A percentile compares a stretch with the other conserved stretches of the same genome.
Evolutionary conservation across 768 basidiomycete genomes (phyloP).

Genomic region (Psilocybe sp.): DNA sequence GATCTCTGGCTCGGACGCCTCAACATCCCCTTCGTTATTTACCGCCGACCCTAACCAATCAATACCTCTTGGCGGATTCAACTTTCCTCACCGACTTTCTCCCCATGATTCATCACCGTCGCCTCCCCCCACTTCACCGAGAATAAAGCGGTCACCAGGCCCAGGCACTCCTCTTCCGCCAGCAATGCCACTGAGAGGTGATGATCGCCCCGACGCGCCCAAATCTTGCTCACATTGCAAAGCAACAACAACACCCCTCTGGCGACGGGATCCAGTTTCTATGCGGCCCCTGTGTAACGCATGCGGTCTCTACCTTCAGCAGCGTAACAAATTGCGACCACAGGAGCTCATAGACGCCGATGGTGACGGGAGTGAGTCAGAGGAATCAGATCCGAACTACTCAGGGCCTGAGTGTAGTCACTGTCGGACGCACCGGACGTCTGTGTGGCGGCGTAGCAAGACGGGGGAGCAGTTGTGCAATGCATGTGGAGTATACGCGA

Average conservation of each 20-base stretch:
- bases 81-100: slow-evolving; percentile 30
- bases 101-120: slow-evolving; percentile 31
- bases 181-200: slow-evolving; percentile 24
- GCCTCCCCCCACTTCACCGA: slow-evolving; percentile 16
- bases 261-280: slow-evolving; percentile 44
- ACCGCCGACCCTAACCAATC: slow-evolving; percentile 17
- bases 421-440: slow-evolving; percentile 46
- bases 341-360: slow-evolving; percentile 50
- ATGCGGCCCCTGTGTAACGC: slow-evolving; percentile 46
- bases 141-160: slow-evolving; percentile 12
- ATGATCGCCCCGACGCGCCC: slow-evolving; percentile 25
- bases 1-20: slow-evolving; percentile 21
- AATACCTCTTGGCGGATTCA: slow-evolving; percentile 21
- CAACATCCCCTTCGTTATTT: slow-evolving; percentile 23
- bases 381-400: slow-evolving; percentile 37
- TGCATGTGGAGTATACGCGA: slow-evolving; percentile 47
- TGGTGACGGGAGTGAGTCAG: slow-evolving; percentile 36
- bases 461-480: slow-evolving; percentile 48
- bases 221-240: slow-evolving; percentile 47
- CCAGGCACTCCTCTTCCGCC: slow-evolving; percentile 16
- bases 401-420: slow-evolving; percentile 47
- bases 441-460: slow-evolving; percentile 50
- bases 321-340: slow-evolving; percentile 43
- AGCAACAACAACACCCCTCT: slow-evolving; percentile 46
- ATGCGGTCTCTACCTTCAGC: slow-evolving; percentile 46